Conservation (phyloP, 805 yeast genomes). For the Brettanomyces bruxellensis region DNA sequence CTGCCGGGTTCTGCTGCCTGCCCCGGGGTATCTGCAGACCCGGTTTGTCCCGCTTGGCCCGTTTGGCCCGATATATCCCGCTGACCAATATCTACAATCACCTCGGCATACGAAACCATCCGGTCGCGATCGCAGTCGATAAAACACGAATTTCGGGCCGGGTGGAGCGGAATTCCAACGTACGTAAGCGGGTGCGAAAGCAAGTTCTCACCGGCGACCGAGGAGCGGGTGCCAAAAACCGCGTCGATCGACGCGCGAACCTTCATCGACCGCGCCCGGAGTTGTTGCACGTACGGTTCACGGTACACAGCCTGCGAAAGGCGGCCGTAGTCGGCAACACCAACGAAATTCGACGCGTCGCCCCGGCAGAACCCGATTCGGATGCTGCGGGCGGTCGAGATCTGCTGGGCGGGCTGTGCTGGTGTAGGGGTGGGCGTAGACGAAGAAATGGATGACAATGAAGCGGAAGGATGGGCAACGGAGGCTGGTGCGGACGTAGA, state of each 20-base stretch:
- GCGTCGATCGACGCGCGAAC: slow-evolving; percentile 9
- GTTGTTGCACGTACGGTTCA: slow-evolving; percentile 16
- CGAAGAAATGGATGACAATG: neutral
- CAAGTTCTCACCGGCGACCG: slow-evolving; percentile 1
- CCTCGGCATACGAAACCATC: slow-evolving; percentile 21
- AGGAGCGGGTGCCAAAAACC: neutral
- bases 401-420: neutral
- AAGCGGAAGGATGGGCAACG: neutral
- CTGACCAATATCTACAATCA: slow-evolving; percentile 11
- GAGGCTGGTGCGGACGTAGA: neutral
- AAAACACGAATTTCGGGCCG: slow-evolving; percentile 6
- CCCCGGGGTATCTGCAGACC: neutral
- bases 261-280: slow-evolving; percentile 9
- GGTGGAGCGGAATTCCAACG: slow-evolving; percentile 17
- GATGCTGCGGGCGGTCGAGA: neutral
- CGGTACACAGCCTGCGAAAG: slow-evolving; percentile 15
- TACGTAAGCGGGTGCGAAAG: slow-evolving; percentile 19
- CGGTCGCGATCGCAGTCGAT: slow-evolving; percentile 19
- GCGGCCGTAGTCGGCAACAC: slow-evolving; percentile 16
- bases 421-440: neutral
- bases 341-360: slow-evolving; percentile 4
- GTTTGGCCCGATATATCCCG: neutral
- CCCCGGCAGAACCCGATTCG: slow-evolving; percentile 1
- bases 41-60: neutral
- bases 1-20: neutral